These are phyloP conservation scores for Kazachstania sp. DNA, from an alignment of 1,139 yeast species.

Conservation along the genomic window DNA sequence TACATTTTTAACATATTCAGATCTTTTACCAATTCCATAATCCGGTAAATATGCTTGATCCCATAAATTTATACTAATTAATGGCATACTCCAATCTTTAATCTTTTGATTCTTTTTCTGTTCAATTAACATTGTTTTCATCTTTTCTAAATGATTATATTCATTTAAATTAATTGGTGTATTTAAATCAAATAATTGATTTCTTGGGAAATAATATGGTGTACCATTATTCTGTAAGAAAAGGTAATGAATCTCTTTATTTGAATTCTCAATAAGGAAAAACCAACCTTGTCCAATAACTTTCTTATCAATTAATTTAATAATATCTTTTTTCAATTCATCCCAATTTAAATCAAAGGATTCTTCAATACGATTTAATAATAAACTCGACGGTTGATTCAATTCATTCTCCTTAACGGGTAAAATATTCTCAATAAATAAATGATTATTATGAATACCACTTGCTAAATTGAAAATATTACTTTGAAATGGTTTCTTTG, in stretches of 20 bases:
- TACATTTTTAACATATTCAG: constrained; percentile 62
- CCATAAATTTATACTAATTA: constrained; percentile 79
- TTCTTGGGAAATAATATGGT: constrained; percentile 72
- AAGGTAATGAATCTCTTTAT: constrained; percentile 56
- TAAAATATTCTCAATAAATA: constrained; percentile 64
- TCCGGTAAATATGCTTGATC: constrained; percentile 77
- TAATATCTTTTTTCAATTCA: constrained; percentile 33
- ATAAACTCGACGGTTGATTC: constrained; percentile 42
- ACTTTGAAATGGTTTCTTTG: constrained; percentile 60
- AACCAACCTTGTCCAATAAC: constrained; percentile 72
- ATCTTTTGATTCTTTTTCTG: constrained; percentile 19
- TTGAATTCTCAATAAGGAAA: constrained; percentile 66
- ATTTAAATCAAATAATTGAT: constrained; percentile 69
- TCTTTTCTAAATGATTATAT: constrained; percentile 39
- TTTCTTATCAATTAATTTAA: constrained; percentile 41
- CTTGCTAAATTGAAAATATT: constrained; percentile 80
- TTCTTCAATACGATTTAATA: constrained; percentile 24
- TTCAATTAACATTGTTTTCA: constrained; percentile 38
- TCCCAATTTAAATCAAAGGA: constrained; percentile 27
- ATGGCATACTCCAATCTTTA: constrained; percentile 66
- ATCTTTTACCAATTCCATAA: constrained; percentile 72
- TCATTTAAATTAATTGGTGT: constrained; percentile 48
- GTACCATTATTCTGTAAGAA: constrained; percentile 81
- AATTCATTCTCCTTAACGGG: constrained; percentile 22
- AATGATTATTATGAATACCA: constrained; percentile 86